Evolutionary conservation across 345 rosid species (phyloP), one percentile per base, ranked within the genome.

Genomic region (Pistacia vera): DNA sequence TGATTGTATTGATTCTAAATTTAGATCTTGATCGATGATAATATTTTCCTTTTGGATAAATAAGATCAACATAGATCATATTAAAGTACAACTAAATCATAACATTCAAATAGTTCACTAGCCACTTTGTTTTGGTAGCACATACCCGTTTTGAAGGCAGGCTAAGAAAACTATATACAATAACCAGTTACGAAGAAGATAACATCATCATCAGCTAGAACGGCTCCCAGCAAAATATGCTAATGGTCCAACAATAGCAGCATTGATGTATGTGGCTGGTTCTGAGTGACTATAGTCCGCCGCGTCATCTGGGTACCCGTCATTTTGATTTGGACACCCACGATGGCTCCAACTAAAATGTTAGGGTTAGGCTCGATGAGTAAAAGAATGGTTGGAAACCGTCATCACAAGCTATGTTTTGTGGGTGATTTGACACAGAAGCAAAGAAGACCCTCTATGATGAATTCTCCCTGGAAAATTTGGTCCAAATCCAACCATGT

Each of bases 231-330:
- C 86, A 77, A 95, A 92, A 62, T 90, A 95, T 3, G 97, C 90
- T 62, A 95, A 41, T 3, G 97, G 95, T 44, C 98, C 94, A 68
- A 95, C 94, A 4, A 89, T 66, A 16, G 97, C 94, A 7, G 91
- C 98, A 71, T 91, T 95, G 64, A 95, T 90, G 44, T 93, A 95
- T 0, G 98, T 95, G 0, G 97, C 91, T 1, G 98, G 98, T 62
- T 95, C 98, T 0, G 98, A 83, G 46, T 91, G 95, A 18, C 92
- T 85, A 38, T 91, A 90, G 63, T 85, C 92, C 92, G 0, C 84
- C 77, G 18, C 98, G 87, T 93, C 92, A 72, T 93, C 95, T 0
- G 90, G 81, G 67, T 64, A 95, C 8, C 88, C 93, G 30, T 95
- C 97, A 25, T 81, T 93, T 49, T 93, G 86, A 61, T 93, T 81